Evolutionary conservation across 257 asterid species (phyloP), one percentile per base, ranked within the genome.

Genomic region (Solanum pimpinellifolium): DNA sequence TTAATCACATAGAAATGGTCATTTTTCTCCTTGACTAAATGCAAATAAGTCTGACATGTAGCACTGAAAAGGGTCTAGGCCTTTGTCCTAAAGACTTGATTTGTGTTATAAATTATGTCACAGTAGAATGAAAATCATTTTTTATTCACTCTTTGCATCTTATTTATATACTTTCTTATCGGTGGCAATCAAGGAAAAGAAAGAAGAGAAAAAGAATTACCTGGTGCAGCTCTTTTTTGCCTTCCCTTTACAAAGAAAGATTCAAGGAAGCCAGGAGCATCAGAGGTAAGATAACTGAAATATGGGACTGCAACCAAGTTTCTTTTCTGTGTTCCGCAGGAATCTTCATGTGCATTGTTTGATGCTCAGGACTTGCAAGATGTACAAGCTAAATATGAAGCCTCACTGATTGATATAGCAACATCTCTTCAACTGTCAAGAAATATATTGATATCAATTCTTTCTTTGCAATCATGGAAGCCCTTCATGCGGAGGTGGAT

Each of bases 401-500:
- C 94, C 89, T 93, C 93, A 76, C 89, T 93, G 87, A 85, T 88
- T 87, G 98, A 94, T 85, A 92, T 95, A 91, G 94, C 96, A 72
- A 89, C 93, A 83, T 94, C 99, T 89, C 98, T 95, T 91, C 94
- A 88, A 87, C 94, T 96, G 85, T 94, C 98, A 5, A 93, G 99
- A 91, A 96, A 97, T 90, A 83, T 92, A 85, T 91, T 95, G 89
- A 90, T 96, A 86, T 99, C 98, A 86, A 93, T 95, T 86, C 87
- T 95, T 72, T 93, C 98, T 86, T 87, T 93, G 93, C 98, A 97
- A 91, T 97, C 99, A 66, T 97, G 99, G 99, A 95, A 95, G 91
- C 93, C 97, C 86, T 97, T 97, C 93, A 94, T 97, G 98, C 92
- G 77, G 89, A 92, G 97, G 92, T 97, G 99, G 99, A 87, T 95